Conservation (phyloP, 208 protist genomes). For the Crithidia thermophila region DNA sequence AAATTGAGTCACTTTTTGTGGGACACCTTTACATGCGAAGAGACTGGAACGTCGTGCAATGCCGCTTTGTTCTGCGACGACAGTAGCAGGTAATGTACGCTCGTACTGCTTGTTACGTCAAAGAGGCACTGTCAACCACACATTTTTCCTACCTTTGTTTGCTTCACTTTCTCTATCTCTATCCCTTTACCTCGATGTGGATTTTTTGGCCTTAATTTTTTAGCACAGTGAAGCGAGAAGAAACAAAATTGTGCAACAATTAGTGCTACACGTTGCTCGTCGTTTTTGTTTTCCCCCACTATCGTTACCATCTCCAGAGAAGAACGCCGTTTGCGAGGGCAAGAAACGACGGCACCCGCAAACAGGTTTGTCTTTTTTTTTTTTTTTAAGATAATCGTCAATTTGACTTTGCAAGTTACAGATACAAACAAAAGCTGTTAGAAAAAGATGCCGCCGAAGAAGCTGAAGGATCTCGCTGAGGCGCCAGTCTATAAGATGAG, state of each 20-base stretch:
- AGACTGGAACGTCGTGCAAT: too few relatives aligned
- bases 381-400: background rate
- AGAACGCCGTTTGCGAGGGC: background rate
- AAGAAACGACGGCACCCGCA: background rate
- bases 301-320: background rate
- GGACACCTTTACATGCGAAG: too few relatives aligned
- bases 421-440: background rate
- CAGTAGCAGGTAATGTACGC: too few relatives aligned
- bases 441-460: constrained; percentile 63
- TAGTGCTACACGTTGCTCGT: too few relatives aligned
- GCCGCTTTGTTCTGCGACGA: too few relatives aligned
- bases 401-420: background rate
- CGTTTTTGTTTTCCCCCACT: too few relatives aligned
- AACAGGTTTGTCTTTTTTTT: constrained; percentile 8
- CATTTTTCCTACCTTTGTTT: background rate
- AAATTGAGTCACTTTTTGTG: too few relatives aligned
- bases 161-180: background rate
- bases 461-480: constrained; percentile 48
- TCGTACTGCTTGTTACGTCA: too few relatives aligned
- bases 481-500: constrained; percentile 68
- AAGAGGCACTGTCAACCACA: background rate
- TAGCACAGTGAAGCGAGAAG: too few relatives aligned
- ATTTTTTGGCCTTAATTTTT: too few relatives aligned
- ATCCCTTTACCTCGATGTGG: too few relatives aligned
- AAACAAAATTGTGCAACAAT: too few relatives aligned